Evolutionary conservation across 1,284 basidiomycete genomes (phyloP).

Genomic region (Agroathelia rolfsii): DNA sequence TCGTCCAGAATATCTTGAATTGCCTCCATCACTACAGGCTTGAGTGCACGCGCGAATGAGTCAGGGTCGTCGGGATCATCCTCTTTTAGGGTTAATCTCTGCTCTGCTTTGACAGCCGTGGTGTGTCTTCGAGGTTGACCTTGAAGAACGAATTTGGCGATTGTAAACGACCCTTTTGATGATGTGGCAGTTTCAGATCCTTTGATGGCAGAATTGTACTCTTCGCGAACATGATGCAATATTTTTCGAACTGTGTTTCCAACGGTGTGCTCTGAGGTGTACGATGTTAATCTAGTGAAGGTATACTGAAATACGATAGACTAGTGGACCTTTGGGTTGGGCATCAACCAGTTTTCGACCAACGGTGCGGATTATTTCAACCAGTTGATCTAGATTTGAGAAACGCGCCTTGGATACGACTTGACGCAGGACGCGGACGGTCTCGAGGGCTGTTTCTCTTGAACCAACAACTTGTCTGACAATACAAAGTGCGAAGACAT

Average conservation of each 20-base stretch:
- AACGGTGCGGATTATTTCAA: slow-evolving; percentile 72
- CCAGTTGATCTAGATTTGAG: slow-evolving; percentile 78
- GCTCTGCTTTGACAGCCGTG: slow-evolving; percentile 38
- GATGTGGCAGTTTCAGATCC: slow-evolving; percentile 25
- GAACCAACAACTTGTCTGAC: slow-evolving; percentile 82
- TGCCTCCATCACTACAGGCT: slow-evolving; percentile 80
- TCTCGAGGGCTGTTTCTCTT: slow-evolving; percentile 81
- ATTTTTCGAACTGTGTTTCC: slow-evolving; percentile 91
- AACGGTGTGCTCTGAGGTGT: slow-evolving; percentile 73
- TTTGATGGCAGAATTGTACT: slow-evolving; percentile 66
- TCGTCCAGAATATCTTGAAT: slow-evolving; percentile 94
- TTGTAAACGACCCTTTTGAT: slow-evolving; percentile 45
- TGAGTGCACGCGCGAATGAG: slow-evolving; percentile 59
- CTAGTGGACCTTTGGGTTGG: slow-evolving; percentile 77
- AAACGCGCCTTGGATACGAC: slow-evolving; percentile 85
- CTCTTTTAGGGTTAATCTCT: slow-evolving; percentile 47
- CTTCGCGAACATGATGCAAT: slow-evolving; percentile 88
- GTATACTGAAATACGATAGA: slow-evolving; percentile 3
- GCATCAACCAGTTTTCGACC: slow-evolving; percentile 78
- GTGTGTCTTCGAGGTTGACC: slow-evolving; percentile 62
- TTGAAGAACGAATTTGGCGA: slow-evolving; percentile 67
- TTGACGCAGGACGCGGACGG: slow-evolving; percentile 77
- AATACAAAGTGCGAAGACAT: slow-evolving; percentile 7
- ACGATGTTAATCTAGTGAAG: slow-evolving; percentile 4
- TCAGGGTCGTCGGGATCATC: slow-evolving; percentile 65